phyloP scores from a whole-genome alignment of 441 rosid genomes.

The Syzygium malaccense region DNA sequence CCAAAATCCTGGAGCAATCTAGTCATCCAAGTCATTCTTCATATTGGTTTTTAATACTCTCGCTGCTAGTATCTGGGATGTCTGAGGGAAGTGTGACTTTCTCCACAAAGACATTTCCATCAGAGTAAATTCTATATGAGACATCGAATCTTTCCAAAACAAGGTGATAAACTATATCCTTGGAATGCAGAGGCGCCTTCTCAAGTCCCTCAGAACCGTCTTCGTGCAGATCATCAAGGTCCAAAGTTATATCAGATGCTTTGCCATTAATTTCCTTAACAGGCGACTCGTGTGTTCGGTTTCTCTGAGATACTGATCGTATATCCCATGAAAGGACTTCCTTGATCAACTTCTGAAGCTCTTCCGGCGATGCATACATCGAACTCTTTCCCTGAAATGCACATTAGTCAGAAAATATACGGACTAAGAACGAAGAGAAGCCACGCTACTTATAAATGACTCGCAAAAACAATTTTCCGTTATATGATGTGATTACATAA shows the following conservation, averaged over 20 bases:
- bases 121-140: slow-evolving; percentile 49
- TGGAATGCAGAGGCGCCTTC: background rate
- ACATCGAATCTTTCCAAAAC: slow-evolving; percentile 66
- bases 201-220: slow-evolving; percentile 5
- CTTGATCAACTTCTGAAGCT: slow-evolving; percentile 47
- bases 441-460: background rate
- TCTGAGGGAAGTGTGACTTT: slow-evolving; percentile 23
- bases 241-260: background rate
- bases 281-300: slow-evolving; percentile 33
- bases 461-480: background rate
- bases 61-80: slow-evolving; percentile 3
- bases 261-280: background rate
- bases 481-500: background rate
- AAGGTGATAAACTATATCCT: slow-evolving; percentile 46
- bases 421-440: background rate
- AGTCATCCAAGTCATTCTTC: background rate
- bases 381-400: slow-evolving; percentile 51
- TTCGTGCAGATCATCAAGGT: slow-evolving; percentile 16
- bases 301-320: slow-evolving; percentile 76
- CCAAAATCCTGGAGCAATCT: background rate
- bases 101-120: slow-evolving; percentile 52
- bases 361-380: slow-evolving; percentile 56
- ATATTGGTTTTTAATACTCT: background rate
- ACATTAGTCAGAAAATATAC: background rate
- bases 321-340: slow-evolving; percentile 93